Conservation (phyloP, 495 filamentous ascomycete species). For the Penicillium cinerascens region DNA sequence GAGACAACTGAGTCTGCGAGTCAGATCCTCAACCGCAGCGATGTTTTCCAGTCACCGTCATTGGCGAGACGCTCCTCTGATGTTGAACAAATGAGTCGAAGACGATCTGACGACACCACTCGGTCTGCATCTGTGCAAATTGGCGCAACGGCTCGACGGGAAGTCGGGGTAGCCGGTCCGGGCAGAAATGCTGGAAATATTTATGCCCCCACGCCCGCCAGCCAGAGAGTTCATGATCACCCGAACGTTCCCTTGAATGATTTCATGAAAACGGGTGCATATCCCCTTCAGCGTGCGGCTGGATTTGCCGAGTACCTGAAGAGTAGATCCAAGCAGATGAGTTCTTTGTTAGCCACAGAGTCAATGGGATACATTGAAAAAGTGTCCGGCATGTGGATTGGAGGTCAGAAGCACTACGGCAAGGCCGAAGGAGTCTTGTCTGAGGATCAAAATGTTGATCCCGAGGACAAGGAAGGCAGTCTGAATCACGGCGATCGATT, state of each 20-base stretch:
- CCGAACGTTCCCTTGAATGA: conserved; percentile 34
- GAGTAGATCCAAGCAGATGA: conserved; percentile 74
- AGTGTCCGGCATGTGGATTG: conserved; percentile 96
- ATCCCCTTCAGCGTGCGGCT: conserved; percentile 82
- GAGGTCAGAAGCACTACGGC: conserved; percentile 83
- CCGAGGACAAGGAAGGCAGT: conserved; percentile 60
- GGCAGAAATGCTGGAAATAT: conserved; percentile 11
- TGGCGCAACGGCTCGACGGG: background rate
- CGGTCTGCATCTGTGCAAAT: conserved; percentile 25
- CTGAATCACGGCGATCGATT: conserved; percentile 72
- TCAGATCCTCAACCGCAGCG: conserved; percentile 80
- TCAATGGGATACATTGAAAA: conserved; percentile 98
- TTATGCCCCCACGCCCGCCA: conserved; percentile 16
- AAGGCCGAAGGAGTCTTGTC: conserved; percentile 66
- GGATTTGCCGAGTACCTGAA: conserved; percentile 81
- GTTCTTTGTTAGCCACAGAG: conserved; percentile 79
- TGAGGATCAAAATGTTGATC: conserved; percentile 59
- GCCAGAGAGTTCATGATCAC: conserved; percentile 9
- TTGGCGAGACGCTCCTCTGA: conserved; percentile 32
- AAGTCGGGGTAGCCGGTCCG: background rate
- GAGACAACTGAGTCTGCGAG: conserved; percentile 78
- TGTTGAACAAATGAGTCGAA: conserved; percentile 22
- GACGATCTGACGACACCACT: conserved; percentile 43
- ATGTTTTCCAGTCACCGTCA: conserved; percentile 80
- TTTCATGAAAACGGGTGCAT: conserved; percentile 68